Base-by-base conservation (phyloP, 139 green algal genomes). In the Asterochloris sp. region DNA sequence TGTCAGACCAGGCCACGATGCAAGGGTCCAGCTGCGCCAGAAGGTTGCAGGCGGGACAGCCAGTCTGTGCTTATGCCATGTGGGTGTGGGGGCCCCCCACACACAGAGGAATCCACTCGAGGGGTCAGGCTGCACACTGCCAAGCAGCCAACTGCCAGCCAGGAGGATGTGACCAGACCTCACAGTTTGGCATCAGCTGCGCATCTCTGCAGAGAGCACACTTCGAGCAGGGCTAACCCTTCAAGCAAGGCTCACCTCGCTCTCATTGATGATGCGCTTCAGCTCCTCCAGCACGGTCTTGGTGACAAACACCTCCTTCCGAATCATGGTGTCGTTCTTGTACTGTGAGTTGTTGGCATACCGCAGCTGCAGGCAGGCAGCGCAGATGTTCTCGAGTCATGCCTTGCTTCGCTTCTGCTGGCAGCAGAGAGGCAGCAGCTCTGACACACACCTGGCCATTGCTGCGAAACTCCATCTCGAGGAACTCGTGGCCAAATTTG, bases 311-410 rank as follows among this genome's bases (percentile, higher is more conserved):
- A 89, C 89, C 84, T 98, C 94, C 78, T 98, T 96, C 21, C 91
- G 84, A 82, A 97, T 98, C 90, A 99, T 98, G 13, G 92, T 95
- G 85, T 99, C 96, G 81, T 98, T 97, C 84, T 98, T 98, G 93
- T 99, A 99, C 87, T 98, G 96, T 14, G 90, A 96, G 88, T 99
- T 98, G 91, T 99, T 99, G 0, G 96, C 94, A 84, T 99, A 99
- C 0, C 96, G 89, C 80, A 99, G 84, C 94, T 99, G 93, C 86
- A 77, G 12, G 69, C 38, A 54, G 38, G 38, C 38, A 54, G 38
- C 24, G 60, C 12, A 16, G 27, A 21, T 54, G 66, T 64, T 67
- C 13, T 12, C 0, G 26, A 38, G 28, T 21, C 17, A 27, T 29
- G 66, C 12, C 76, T 8, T 66, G 38, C 13, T 66, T n/a, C 38